Conservation (phyloP, 2,329 filamentous ascomycete species). For the Penicillium rolfsii region DNA sequence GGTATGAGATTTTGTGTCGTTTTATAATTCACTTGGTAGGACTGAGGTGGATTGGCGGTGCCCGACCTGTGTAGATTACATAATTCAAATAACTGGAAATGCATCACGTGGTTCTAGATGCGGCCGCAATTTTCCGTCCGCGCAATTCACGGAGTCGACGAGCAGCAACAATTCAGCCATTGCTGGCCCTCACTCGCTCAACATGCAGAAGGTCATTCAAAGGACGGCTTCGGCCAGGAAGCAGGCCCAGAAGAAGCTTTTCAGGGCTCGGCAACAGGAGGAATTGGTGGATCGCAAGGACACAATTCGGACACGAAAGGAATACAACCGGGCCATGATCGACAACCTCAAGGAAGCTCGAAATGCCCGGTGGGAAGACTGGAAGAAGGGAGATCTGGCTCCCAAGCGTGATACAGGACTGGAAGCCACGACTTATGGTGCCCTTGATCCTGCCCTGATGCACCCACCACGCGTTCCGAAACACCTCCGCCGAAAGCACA, state of each 20-base stretch:
- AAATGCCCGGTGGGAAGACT: conserved; percentile 70
- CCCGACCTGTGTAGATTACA: background rate
- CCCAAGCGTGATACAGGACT: conserved; percentile 73
- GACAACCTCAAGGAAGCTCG: conserved; percentile 54
- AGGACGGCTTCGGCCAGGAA: conserved; percentile 69
- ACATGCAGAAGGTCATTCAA: conserved; percentile 72
- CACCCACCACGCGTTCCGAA: conserved; percentile 47
- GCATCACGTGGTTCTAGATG: conserved; percentile 25
- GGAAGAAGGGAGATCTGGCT: conserved; percentile 74
- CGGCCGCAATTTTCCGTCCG: conserved; percentile 35
- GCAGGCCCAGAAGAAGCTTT: conserved; percentile 56
- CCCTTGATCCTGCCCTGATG: conserved; percentile 48
- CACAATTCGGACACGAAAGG: conserved; percentile 34
- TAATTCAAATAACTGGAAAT: background rate
- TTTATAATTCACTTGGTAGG: too few relatives aligned
- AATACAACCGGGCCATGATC: conserved; percentile 39
- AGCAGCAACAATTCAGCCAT: conserved; percentile 34
- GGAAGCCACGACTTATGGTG: conserved; percentile 62
- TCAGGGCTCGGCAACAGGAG: conserved; percentile 49
- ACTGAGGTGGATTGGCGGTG: too few relatives aligned
- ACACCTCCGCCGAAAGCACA: conserved; percentile 49
- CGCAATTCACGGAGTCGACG: conserved; percentile 19
- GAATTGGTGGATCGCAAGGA: conserved; percentile 43
- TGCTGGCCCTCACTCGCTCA: conserved; percentile 37
- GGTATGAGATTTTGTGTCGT: too few relatives aligned